Evolutionary conservation across 148 eudicot genomes (phyloP).

Genomic region (Simmondsia chinensis): DNA sequence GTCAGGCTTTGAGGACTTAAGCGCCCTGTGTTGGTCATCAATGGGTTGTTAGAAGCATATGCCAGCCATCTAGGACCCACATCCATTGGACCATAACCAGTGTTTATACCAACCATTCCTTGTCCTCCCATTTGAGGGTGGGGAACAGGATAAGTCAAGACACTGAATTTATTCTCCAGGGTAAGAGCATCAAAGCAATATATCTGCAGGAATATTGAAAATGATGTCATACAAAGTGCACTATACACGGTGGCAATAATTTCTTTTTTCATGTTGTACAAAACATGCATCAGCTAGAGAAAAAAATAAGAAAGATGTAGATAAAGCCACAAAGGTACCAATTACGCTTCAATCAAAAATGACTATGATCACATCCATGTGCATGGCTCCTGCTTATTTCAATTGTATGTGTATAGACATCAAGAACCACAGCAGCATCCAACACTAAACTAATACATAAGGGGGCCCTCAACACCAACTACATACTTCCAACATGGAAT

Average conservation of each 20-base stretch:
- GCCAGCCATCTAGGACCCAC: constrained; percentile 97
- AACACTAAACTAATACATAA: too few relatives aligned
- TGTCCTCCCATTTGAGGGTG: constrained; percentile 67
- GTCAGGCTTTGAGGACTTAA: constrained; percentile 86
- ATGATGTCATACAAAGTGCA: neutral
- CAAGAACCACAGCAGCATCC: too few relatives aligned
- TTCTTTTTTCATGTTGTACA: too few relatives aligned
- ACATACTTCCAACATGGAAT: too few relatives aligned
- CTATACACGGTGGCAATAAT: neutral
- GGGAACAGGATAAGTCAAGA: constrained; percentile 84
- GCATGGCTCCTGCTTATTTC: neutral
- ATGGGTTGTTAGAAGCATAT: constrained; percentile 76
- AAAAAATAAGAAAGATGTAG: neutral
- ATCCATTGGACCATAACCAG: constrained; percentile 94
- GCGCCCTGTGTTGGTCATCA: constrained; percentile 64
- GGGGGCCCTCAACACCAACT: too few relatives aligned
- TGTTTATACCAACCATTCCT: constrained; percentile 57
- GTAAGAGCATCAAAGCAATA: constrained; percentile 89
- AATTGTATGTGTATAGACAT: too few relatives aligned
- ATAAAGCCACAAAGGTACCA: too few relatives aligned
- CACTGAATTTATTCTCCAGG: constrained; percentile 84
- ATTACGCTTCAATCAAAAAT: too few relatives aligned
- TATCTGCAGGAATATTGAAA: constrained; percentile 46
- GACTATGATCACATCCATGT: too few relatives aligned
- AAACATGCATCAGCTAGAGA: too few relatives aligned